Evolutionary conservation across 225 moss, liverwort and hornwort species (phyloP).

Genomic region (Sphagnum contortum): DNA sequence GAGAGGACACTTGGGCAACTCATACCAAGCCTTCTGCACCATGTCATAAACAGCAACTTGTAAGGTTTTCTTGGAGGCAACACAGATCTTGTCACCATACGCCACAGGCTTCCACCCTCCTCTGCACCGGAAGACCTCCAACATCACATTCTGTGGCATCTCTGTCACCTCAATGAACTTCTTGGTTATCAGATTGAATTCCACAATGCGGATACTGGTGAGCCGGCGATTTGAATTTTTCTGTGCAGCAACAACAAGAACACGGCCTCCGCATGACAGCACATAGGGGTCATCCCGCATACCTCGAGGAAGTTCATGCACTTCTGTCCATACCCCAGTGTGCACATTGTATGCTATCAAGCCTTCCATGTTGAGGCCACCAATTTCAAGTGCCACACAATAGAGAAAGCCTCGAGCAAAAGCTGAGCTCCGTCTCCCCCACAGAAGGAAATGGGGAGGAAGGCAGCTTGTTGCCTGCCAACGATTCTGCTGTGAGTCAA

Average conservation of each 20-base stretch:
- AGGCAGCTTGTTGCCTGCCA: conserved; percentile 50
- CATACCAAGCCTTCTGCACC: conserved; percentile 34
- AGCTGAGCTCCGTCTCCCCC: conserved; percentile 44
- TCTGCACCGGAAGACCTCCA: conserved; percentile 47
- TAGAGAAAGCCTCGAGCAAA: conserved; percentile 50
- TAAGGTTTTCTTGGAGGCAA: conserved; percentile 54
- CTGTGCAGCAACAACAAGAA: conserved; percentile 49
- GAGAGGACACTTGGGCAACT: conserved; percentile 47
- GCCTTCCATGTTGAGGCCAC: conserved; percentile 46
- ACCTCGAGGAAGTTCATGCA: conserved; percentile 42
- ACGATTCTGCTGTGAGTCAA: conserved; percentile 31
- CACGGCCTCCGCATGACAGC: conserved; percentile 35
- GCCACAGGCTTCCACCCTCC: conserved; percentile 59
- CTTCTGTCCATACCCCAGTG: conserved; percentile 48
- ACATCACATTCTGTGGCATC: conserved; percentile 67
- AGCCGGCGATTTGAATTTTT: conserved; percentile 48
- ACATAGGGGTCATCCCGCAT: conserved; percentile 54
- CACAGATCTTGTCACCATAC: conserved; percentile 41
- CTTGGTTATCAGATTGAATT: conserved; percentile 39
- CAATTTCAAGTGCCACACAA: conserved; percentile 53
- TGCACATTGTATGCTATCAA: conserved; percentile 49
- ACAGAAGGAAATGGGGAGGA: conserved; percentile 43
- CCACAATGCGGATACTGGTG: conserved; percentile 53
- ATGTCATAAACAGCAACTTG: conserved; percentile 48
- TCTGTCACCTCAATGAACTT: conserved; percentile 40